Base-by-base conservation (phyloP, 805 yeast genomes). In the Metschnikowia chrysomelidarum region DNA sequence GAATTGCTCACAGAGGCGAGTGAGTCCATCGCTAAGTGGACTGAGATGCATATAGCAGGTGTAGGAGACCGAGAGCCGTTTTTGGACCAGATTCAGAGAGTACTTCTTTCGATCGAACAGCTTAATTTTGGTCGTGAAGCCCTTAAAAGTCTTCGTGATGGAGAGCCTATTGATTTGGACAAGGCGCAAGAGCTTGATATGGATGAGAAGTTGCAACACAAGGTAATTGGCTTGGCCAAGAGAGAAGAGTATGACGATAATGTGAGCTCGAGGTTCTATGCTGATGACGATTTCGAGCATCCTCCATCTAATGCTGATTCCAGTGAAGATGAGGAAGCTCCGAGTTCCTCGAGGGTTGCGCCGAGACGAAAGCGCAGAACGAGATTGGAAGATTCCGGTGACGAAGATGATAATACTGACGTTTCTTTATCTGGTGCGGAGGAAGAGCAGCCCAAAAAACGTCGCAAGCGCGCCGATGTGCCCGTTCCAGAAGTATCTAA, bases 1-100 rank as follows among this genome's bases (percentile, higher is more conserved):
- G 59, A 58, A 2, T 44, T 44, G 5, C 42, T 80, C 12, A 51
- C 51, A 8, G 62, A 60, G 9, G 60, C 59, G 5, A 40, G 58
- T 11, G 65, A 59, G 5, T 51, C 62, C 19, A 54, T 79, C 10
- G 57, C 62, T 30, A 71, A 64, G 41, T 76, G 74, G 63, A 46
- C 67, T 24, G 54, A 29, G 12, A 33, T 36, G 15, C 52, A 48
- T 17, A 37, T 29, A 5, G 37, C 25, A 4, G 47, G 45, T 9
- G 42, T 44, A 6, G 52, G 52, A 3, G 52, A 48, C 24, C 40
- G 44, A 15, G 52, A 48, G 25, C 52, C 50, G 5, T 48, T 48
- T 30, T 43, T 48, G 30, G 52, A 48, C 28, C 52, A 48, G 26
- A 27, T 41, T n/a, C 43, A 36, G 12, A 30, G 30, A 7, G 32